Evolutionary conservation across 257 asterid species (phyloP).

Genomic region (Ilex aquifolium): DNA sequence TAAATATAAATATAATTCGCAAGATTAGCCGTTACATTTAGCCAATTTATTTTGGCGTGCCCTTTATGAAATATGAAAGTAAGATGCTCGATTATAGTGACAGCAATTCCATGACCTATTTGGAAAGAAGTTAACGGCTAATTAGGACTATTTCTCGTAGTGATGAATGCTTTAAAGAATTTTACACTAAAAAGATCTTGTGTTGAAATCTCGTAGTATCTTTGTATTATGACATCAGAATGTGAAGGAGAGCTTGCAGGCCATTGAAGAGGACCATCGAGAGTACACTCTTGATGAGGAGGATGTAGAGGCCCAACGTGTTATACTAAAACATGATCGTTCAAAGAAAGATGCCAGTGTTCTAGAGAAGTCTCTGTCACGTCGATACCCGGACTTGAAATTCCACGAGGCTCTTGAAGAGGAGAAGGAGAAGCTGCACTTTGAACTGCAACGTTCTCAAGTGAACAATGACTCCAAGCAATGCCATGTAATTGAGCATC

Average conservation of each 20-base stretch:
- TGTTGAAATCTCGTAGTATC: too few relatives aligned
- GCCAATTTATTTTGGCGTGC: too few relatives aligned
- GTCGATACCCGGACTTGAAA: conserved; percentile 11
- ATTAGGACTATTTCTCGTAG: too few relatives aligned
- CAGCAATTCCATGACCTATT: too few relatives aligned
- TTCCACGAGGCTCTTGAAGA: conserved; percentile 15
- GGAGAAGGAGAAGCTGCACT: conserved; percentile 18
- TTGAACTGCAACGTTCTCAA: conserved; percentile 7
- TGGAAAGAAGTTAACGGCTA: too few relatives aligned
- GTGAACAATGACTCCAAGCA: conserved; percentile 14
- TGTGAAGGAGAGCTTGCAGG: conserved; percentile 11
- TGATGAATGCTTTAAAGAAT: too few relatives aligned
- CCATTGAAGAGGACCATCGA: conserved; percentile 9
- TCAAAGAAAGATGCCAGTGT: conserved; percentile 20
- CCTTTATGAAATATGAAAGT: too few relatives aligned
- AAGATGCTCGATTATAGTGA: too few relatives aligned
- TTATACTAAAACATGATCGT: conserved; percentile 13
- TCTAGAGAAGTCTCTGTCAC: conserved; percentile 17
- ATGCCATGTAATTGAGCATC: conserved; percentile 16
- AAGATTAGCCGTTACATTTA: too few relatives aligned
- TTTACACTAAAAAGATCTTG: too few relatives aligned
- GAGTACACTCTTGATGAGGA: conserved; percentile 17
- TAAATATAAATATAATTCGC: too few relatives aligned
- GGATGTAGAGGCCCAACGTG: conserved; percentile 12
- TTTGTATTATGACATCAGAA: conserved; percentile 6